Base-by-base conservation (phyloP, 768 basidiomycete species). In the Pholiota conissans region DNA sequence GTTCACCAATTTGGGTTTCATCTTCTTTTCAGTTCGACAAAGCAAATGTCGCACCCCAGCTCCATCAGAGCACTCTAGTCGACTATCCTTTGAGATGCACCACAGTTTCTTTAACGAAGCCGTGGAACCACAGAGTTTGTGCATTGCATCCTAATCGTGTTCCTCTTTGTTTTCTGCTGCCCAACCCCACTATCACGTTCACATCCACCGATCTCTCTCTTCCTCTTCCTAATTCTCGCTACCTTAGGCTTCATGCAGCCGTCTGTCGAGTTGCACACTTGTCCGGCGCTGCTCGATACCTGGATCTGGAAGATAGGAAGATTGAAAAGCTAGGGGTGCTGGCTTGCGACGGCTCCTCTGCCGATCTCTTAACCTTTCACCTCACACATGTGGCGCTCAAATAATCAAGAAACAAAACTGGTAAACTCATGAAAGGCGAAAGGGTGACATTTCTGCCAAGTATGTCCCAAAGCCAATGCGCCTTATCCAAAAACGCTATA, bases 221-320 rank as follows among this genome's bases (percentile, higher is more conserved):
- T 49, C 29, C 37, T 35, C 53, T 59, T 10, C 58, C 53, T n/a
- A 27, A 55, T 22, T 32, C 58, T 20, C 29, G n/a, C 35, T 59
- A 50, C 32, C 58, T 59, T 49, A 59, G 48, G 49, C 39, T 59
- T 16, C 58, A 59, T 46, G 53, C 58, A 26, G 37, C 48, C 11
- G 28, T 59, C 16, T 55, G 58, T 51, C 48, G 47, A 29, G 54
- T 59, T 14, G 56, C 56, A 13, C 49, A 58, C 27, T 10, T 58
- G 50, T 58, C 56, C 20, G 50, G 56, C 37, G 27, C 52, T 49
- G 52, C 52, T 28, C 7, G 28, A 46, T 59, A 46, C 42, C 22
- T 55, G 13, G 53, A 47, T 42, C 24, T 37, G 22, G 37, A 42
- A 7, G 24, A 20, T 52, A 52, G 34, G 34, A 35, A 35, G 16